These are phyloP conservation scores for Wickerhamomyces strasburgensis DNA, from an alignment of 805 yeast species.

Conservation along the genomic window DNA sequence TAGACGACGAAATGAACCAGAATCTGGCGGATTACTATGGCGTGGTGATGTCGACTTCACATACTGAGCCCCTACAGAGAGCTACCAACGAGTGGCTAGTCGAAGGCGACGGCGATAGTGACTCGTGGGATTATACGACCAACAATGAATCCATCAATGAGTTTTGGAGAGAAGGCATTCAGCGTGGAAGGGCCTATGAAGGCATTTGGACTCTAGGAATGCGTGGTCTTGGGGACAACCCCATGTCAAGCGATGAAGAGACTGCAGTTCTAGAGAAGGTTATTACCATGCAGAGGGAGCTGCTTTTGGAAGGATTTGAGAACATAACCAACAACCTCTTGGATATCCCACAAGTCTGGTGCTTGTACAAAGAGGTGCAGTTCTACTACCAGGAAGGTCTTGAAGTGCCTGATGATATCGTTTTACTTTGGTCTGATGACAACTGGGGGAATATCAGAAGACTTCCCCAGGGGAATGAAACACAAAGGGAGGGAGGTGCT, in stretches of 20 bases:
- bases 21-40: conserved; percentile 11
- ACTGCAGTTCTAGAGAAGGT: conserved; percentile 7
- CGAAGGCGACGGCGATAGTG: conserved; percentile 8
- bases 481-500: conserved; percentile 11
- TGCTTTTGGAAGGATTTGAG: conserved; percentile 6
- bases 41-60: conserved; percentile 12
- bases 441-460: conserved; percentile 15
- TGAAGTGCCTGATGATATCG: conserved; percentile 11
- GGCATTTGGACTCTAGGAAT: conserved; percentile 13
- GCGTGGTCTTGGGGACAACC: conserved; percentile 11
- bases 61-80: conserved; percentile 12
- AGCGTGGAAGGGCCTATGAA: conserved; percentile 7
- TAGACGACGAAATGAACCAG: conserved; percentile 8
- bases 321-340: conserved; percentile 7
- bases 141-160: conserved; percentile 10
- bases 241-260: conserved; percentile 10
- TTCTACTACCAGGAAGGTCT: conserved; percentile 9
- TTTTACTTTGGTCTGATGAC: conserved; percentile 11
- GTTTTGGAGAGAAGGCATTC: conserved; percentile 10
- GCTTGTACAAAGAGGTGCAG: conserved; percentile 13
- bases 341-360: conserved; percentile 13
- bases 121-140: conserved; percentile 13
- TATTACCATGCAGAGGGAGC: conserved; percentile 7
- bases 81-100: conserved; percentile 13
- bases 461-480: conserved; percentile 10